phyloP scores from a whole-genome alignment of 1,284 basidiomycete species.

The Megacollybia platyphylla region DNA sequence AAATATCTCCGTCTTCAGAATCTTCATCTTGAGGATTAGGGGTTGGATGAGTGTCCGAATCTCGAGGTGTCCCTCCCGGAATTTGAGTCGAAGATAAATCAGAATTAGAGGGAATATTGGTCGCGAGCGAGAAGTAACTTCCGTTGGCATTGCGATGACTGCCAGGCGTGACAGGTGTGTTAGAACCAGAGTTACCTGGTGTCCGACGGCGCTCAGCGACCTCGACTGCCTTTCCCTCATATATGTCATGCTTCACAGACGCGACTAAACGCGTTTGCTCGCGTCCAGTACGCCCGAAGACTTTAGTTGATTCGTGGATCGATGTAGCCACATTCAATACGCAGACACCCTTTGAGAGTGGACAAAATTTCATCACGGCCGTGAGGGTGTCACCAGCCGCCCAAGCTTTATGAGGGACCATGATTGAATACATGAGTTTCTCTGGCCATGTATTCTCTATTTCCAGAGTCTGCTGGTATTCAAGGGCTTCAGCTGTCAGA shows the following conservation, averaged over 20 bases:
- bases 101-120: constrained; percentile 1
- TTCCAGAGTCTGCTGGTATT: constrained; percentile 91
- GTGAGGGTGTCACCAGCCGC: constrained; percentile 78
- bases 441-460: constrained; percentile 94
- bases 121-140: constrained; percentile 10
- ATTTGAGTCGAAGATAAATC: constrained; percentile 6
- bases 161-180: constrained; percentile 16
- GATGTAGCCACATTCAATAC: constrained; percentile 59
- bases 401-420: constrained; percentile 84
- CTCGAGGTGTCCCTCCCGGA: neutral
- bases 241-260: constrained; percentile 60
- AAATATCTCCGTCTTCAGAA: constrained; percentile 24
- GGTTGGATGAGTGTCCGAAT: neutral
- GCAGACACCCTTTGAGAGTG: constrained; percentile 72
- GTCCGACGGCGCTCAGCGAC: constrained; percentile 16
- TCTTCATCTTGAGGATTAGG: neutral
- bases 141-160: constrained; percentile 7
- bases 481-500: constrained; percentile 72
- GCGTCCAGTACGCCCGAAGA: constrained; percentile 45
- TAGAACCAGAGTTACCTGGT: constrained; percentile 8
- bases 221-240: constrained; percentile 45
- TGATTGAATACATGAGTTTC: constrained; percentile 86
- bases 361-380: constrained; percentile 77
- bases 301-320: constrained; percentile 68
- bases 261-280: constrained; percentile 55